A percentile compares a stretch with the other conserved stretches of the same genome.
These are phyloP conservation scores for Penicillium sumatraense DNA, from an alignment of 2,329 filamentous ascomycete genomes.

Conservation along the genomic window DNA sequence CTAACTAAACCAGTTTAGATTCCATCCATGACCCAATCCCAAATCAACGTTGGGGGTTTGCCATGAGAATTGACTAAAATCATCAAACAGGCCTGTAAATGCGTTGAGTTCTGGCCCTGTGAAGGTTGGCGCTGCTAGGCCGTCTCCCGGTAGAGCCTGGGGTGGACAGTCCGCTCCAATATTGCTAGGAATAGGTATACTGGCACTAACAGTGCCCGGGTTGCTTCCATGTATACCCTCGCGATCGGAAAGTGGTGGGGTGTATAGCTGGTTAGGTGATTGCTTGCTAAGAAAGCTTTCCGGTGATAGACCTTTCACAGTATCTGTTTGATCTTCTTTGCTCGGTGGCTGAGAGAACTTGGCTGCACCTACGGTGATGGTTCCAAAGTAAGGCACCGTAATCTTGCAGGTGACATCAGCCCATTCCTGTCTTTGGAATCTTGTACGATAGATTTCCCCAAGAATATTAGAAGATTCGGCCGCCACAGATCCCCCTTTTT, in stretches of 20 bases:
- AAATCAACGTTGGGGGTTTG: conserved; percentile 34
- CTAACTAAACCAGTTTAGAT: conserved; percentile 42
- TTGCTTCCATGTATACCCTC: conserved; percentile 10
- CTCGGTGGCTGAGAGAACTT: conserved; percentile 28
- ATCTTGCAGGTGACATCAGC: conserved; percentile 39
- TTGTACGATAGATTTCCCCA: conserved; percentile 37
- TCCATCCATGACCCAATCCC: conserved; percentile 47
- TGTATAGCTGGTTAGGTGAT: conserved; percentile 25
- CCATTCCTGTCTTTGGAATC: conserved; percentile 23
- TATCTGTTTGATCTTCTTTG: conserved; percentile 18
- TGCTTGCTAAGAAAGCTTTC: conserved; percentile 5
- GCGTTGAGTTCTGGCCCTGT: conserved; percentile 27
- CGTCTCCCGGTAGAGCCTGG: conserved; percentile 26
- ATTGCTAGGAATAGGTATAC: background rate
- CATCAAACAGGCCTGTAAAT: conserved; percentile 29
- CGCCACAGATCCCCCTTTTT: conserved; percentile 48
- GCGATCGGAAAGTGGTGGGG: conserved; percentile 30
- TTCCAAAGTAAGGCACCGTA: conserved; percentile 54
- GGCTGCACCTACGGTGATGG: conserved; percentile 41
- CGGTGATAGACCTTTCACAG: background rate
- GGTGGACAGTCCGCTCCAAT: conserved; percentile 15
- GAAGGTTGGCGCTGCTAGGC: conserved; percentile 21
- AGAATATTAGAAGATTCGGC: conserved; percentile 48
- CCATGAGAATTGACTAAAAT: conserved; percentile 31
- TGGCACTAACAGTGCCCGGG: background rate